A percentile compares a stretch with the other conserved stretches of the same genome.
phyloP scores from a whole-genome alignment of 2,329 filamentous ascomycete genomes.

The Beauveria medogensis region DNA sequence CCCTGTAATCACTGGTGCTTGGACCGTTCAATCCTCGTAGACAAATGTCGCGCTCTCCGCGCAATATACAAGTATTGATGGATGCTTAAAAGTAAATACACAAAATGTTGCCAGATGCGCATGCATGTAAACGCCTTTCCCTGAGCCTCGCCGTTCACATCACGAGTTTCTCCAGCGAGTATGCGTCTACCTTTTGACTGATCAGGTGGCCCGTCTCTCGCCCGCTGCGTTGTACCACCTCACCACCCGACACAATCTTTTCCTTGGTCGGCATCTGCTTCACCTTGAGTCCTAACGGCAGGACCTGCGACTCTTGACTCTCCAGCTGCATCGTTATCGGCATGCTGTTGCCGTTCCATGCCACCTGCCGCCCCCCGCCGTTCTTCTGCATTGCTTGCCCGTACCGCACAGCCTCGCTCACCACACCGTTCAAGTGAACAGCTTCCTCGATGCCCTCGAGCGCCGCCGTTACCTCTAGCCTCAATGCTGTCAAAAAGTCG shows the following conservation, averaged over 20 bases:
- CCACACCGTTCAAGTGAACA: constrained; percentile 52
- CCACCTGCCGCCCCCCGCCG: constrained; percentile 18
- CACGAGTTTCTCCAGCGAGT: constrained; percentile 71
- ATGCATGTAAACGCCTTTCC: background rate
- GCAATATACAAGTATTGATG: background rate
- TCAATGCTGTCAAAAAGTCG: constrained; percentile 57
- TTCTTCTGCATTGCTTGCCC: constrained; percentile 33
- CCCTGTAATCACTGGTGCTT: too few species aligned
- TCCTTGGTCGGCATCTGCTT: constrained; percentile 39
- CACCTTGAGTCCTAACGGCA: constrained; percentile 68
- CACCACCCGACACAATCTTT: constrained; percentile 61
- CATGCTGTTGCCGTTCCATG: constrained; percentile 30
- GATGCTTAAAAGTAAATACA: background rate
- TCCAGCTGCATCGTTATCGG: constrained; percentile 35
- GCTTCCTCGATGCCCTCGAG: constrained; percentile 66
- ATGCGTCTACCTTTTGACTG: constrained; percentile 72
- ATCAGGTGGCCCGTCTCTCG: constrained; percentile 71
- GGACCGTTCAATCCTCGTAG: too few species aligned
- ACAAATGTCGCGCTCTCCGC: background rate
- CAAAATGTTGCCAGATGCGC: background rate
- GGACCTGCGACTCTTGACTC: constrained; percentile 38
- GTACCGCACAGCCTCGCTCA: constrained; percentile 60
- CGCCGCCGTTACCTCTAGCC: constrained; percentile 61
- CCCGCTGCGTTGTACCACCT: constrained; percentile 58
- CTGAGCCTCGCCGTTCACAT: constrained; percentile 37